Conservation (phyloP, 2,329 filamentous ascomycete genomes). For the Xylaria sp. region DNA sequence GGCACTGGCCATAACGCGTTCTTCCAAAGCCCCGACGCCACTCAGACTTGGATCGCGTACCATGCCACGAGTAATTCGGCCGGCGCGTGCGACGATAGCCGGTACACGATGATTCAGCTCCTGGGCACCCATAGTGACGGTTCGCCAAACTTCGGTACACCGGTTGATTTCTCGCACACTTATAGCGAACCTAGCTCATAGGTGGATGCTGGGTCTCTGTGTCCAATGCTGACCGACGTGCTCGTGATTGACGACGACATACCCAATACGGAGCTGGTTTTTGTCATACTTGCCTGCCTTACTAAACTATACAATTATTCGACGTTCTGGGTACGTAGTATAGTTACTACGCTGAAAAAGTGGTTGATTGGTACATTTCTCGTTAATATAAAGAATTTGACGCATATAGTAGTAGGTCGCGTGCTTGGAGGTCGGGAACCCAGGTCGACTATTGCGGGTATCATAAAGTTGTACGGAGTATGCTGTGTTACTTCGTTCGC, state of each 20-base stretch:
- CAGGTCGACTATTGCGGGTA: no score
- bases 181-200: slow-evolving; percentile 29
- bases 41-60: slow-evolving; percentile 66
- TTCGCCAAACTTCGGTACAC: slow-evolving; percentile 62
- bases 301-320: not conserved
- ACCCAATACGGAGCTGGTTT: not conserved
- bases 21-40: slow-evolving; percentile 66
- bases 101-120: slow-evolving; percentile 65
- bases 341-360: not conserved
- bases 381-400: not conserved
- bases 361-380: not conserved
- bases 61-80: slow-evolving; percentile 62
- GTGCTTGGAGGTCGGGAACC: no score
- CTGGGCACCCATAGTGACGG: slow-evolving; percentile 63
- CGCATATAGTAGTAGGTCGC: not conserved
- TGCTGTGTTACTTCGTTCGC: not conserved
- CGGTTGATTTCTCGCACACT: slow-evolving; percentile 36
- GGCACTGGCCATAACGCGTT: slow-evolving; percentile 69
- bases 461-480: not conserved
- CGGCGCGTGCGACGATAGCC: slow-evolving; percentile 63
- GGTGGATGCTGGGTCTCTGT: not conserved
- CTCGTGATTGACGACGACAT: not conserved
- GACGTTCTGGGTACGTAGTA: not conserved
- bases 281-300: not conserved
- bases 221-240: not conserved